Conservation (phyloP, 78 protist species). For the Corallochytrium limacisporum region DNA sequence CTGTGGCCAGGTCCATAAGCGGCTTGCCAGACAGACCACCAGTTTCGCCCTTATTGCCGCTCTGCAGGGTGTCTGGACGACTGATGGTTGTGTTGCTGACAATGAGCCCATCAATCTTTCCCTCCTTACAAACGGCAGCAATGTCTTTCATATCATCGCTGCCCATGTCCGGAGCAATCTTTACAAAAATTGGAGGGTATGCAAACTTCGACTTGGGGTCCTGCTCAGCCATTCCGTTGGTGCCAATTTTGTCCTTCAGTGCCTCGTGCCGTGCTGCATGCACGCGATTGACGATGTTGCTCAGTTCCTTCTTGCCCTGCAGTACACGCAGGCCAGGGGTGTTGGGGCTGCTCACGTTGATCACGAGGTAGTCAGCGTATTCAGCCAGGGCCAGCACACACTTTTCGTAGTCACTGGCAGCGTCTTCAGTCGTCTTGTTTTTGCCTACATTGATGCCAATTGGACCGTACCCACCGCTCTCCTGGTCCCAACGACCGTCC, state of each 20-base stretch:
- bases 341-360: constrained; percentile 71
- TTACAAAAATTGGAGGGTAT: constrained; percentile 56
- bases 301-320: constrained; percentile 21
- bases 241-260: neutral
- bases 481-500: neutral
- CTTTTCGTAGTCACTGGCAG: constrained; percentile 35
- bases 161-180: constrained; percentile 67
- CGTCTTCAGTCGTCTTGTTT: constrained; percentile 37
- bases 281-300: neutral
- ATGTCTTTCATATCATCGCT: constrained; percentile 27
- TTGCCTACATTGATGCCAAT: constrained; percentile 64
- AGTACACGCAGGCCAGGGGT: constrained; percentile 60
- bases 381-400: constrained; percentile 21
- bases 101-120: constrained; percentile 48
- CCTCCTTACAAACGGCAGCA: constrained; percentile 11
- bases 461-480: neutral
- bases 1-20: constrained; percentile 23
- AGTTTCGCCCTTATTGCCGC: constrained; percentile 1
- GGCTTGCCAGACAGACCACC: constrained; percentile 73
- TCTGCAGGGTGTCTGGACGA: neutral
- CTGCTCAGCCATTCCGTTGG: neutral
- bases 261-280: neutral
- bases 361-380: constrained; percentile 51
- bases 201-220: neutral
- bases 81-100: constrained; percentile 58